These are phyloP conservation scores for Scedosporium apiospermum DNA, from an alignment of 2,329 filamentous ascomycete species.

Conservation along the genomic window DNA sequence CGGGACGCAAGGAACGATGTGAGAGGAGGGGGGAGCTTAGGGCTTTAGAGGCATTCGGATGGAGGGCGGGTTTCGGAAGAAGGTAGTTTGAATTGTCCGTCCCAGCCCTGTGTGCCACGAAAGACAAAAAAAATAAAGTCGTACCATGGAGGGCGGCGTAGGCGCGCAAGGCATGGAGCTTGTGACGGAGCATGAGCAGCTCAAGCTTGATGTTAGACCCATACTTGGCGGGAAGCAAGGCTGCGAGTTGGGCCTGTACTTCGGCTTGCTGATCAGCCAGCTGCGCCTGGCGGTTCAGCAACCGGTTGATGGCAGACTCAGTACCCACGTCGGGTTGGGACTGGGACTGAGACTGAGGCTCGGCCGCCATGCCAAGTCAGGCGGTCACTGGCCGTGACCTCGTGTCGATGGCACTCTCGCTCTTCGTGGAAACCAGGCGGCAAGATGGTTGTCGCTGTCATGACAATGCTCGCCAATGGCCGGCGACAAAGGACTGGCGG, in stretches of 20 bases:
- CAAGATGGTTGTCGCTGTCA: constrained; percentile 1
- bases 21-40: no score
- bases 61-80: constrained; percentile 13
- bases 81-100: not conserved
- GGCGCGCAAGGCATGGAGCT: constrained; percentile 37
- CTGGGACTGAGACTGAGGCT: constrained; percentile 17
- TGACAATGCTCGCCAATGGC: constrained; percentile 5
- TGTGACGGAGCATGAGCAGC: constrained; percentile 46
- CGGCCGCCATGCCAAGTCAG: constrained; percentile 12
- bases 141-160: constrained; percentile 41
- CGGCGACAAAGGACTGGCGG: not conserved
- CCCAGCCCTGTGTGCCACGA: not conserved
- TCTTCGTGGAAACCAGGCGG: not conserved
- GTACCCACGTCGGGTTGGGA: constrained; percentile 27
- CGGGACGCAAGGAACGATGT: no score
- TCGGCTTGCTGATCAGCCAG: constrained; percentile 38
- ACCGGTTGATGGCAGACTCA: constrained; percentile 23
- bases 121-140: constrained; percentile 10
- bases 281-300: constrained; percentile 23
- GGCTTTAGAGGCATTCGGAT: no score
- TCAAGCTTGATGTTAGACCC: constrained; percentile 38
- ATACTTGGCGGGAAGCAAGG: constrained; percentile 37
- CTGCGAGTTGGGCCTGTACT: constrained; percentile 40
- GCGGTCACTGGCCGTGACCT: constrained; percentile 8
- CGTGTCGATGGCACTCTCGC: constrained; percentile 6